Conservation (phyloP, 2,329 filamentous ascomycete species). For the Zymoseptoria ardabiliae region DNA sequence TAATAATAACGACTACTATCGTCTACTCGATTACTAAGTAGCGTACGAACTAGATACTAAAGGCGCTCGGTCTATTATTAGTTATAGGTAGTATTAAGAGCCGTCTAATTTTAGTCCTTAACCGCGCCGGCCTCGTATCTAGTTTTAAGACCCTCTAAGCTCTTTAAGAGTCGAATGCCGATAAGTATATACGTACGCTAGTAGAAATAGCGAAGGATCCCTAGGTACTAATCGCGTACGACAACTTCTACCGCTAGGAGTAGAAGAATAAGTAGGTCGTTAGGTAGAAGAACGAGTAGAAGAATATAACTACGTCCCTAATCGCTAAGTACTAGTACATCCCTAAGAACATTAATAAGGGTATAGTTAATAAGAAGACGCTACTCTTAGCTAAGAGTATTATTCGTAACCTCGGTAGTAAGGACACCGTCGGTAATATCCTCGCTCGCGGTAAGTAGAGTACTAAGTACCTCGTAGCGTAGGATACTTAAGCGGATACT, state of each 20-base stretch:
- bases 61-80: neutral
- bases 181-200: neutral
- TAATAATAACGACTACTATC: neutral
- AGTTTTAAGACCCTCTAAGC: neutral
- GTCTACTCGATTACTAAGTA: neutral
- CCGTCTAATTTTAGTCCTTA: neutral
- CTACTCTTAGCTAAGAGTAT: neutral
- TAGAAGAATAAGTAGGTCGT: neutral
- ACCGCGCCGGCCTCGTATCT: neutral
- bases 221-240: neutral
- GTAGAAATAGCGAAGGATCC: neutral
- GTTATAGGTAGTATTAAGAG: neutral
- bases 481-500: neutral
- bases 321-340: neutral
- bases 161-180: neutral
- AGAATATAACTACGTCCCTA: neutral
- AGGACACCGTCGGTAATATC: neutral
- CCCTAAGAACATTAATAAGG: neutral
- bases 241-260: neutral
- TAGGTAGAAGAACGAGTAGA: neutral
- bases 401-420: neutral
- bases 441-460: neutral
- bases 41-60: neutral
- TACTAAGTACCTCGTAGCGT: neutral
- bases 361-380: neutral